Evolutionary conservation across 2,329 filamentous ascomycete genomes (phyloP).

Genomic region (Aureobasidium zeae): DNA sequence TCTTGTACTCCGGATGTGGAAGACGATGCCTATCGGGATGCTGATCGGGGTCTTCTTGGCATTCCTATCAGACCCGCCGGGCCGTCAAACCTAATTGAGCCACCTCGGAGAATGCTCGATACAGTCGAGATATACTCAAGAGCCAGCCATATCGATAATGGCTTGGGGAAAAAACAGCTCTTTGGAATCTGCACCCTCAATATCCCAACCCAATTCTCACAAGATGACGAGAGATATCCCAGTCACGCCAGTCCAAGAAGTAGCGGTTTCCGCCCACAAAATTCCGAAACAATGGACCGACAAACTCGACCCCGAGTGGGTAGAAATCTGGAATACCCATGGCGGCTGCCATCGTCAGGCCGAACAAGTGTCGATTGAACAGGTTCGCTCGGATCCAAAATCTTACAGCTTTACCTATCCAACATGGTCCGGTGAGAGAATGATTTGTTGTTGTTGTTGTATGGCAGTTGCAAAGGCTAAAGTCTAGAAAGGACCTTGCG

Average conservation of each 20-base stretch:
- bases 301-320: not conserved
- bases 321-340: not conserved
- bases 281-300: not conserved
- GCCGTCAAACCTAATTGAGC: too few relatives aligned
- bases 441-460: too few relatives aligned
- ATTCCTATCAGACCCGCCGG: not conserved
- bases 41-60: not conserved
- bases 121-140: too few relatives aligned
- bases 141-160: too few relatives aligned
- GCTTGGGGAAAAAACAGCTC: too few relatives aligned
- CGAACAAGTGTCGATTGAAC: not conserved
- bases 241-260: too few relatives aligned
- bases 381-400: not conserved
- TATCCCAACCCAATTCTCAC: too few relatives aligned
- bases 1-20: too few relatives aligned
- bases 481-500: not conserved
- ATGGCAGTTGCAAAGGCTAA: too few relatives aligned
- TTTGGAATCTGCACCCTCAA: too few relatives aligned
- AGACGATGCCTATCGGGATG: not conserved
- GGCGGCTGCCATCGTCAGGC: not conserved
- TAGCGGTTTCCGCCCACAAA: not conserved
- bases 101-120: not conserved
- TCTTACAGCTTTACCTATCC: not conserved
- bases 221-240: too few relatives aligned
- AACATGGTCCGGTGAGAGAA: not conserved